Evolutionary conservation across 164 flowering plant genomes (phyloP).

Genomic region (Magnolia kwangsiensis): DNA sequence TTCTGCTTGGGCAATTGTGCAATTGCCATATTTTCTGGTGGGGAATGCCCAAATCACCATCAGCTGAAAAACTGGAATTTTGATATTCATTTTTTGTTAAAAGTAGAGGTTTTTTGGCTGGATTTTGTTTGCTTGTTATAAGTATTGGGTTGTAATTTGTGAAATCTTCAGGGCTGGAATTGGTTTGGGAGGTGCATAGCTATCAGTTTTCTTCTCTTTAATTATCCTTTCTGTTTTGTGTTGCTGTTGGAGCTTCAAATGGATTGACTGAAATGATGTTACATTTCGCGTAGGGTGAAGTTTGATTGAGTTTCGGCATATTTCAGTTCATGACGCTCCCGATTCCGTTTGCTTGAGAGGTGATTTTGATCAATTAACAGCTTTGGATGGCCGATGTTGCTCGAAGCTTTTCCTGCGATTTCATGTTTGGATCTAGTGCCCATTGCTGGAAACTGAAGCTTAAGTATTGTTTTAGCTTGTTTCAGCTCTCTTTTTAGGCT

Average conservation of each 20-base stretch:
- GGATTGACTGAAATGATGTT: background rate
- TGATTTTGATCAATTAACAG: background rate
- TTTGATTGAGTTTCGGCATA: background rate
- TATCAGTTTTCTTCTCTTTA: background rate
- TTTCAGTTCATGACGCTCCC: background rate
- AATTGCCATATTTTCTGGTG: too few relatives aligned
- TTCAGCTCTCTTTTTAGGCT: background rate
- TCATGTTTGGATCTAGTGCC: slow-evolving; percentile 1
- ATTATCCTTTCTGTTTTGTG: background rate
- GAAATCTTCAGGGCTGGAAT: too few relatives aligned
- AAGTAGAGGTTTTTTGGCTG: background rate
- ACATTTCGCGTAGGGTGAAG: slow-evolving; percentile 4
- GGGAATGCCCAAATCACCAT: too few relatives aligned
- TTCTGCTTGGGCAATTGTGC: background rate
- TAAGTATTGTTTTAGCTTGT: background rate
- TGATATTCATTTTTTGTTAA: too few relatives aligned
- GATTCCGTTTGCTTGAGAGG: background rate
- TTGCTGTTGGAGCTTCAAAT: background rate
- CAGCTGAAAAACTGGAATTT: background rate
- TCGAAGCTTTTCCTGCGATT: background rate
- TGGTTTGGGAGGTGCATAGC: too few relatives aligned
- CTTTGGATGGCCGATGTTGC: background rate
- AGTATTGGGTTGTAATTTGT: too few relatives aligned
- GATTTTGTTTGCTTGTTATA: background rate
- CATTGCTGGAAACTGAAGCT: background rate